phyloP scores from a whole-genome alignment of 306 rosid genomes.

The Mucuna pruriens region DNA sequence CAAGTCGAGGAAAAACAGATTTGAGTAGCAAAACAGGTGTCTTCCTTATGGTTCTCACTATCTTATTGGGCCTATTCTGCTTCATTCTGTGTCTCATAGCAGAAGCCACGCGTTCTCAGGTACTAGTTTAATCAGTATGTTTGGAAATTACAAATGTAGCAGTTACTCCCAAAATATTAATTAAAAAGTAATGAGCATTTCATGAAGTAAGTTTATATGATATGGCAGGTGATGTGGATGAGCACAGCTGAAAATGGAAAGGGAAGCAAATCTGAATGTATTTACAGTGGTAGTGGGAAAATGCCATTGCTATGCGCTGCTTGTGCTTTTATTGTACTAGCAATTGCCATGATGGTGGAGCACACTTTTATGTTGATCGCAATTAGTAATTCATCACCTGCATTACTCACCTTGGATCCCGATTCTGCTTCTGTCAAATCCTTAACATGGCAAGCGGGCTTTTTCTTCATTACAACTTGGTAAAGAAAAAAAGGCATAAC shows the following conservation, averaged over 20 bases:
- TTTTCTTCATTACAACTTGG: constrained; percentile 80
- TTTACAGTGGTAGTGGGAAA: constrained; percentile 69
- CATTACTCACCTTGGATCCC: constrained; percentile 54
- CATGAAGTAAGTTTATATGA: constrained; percentile 9
- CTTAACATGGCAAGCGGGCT: constrained; percentile 62
- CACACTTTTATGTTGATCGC: constrained; percentile 59
- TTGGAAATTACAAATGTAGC: background rate
- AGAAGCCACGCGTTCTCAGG: constrained; percentile 77
- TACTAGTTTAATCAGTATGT: constrained; percentile 22
- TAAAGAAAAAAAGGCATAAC: constrained; percentile 14
- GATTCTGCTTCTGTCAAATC: constrained; percentile 51
- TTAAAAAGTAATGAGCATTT: background rate
- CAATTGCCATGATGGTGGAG: constrained; percentile 52
- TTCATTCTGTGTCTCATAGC: constrained; percentile 73
- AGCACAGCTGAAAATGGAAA: constrained; percentile 28
- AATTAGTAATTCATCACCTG: constrained; percentile 57
- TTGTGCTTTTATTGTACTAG: constrained; percentile 65
- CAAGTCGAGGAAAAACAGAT: constrained; percentile 46
- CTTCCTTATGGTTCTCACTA: constrained; percentile 49
- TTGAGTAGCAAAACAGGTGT: constrained; percentile 62
- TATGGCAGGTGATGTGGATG: constrained; percentile 59
- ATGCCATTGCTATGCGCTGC: constrained; percentile 59
- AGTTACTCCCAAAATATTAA: background rate
- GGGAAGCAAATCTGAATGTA: constrained; percentile 52
- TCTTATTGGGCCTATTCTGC: constrained; percentile 62